Evolutionary conservation across 139 green algal genomes (phyloP), one percentile per base, ranked within the genome.

Genomic region (Desmodesmus armatus): DNA sequence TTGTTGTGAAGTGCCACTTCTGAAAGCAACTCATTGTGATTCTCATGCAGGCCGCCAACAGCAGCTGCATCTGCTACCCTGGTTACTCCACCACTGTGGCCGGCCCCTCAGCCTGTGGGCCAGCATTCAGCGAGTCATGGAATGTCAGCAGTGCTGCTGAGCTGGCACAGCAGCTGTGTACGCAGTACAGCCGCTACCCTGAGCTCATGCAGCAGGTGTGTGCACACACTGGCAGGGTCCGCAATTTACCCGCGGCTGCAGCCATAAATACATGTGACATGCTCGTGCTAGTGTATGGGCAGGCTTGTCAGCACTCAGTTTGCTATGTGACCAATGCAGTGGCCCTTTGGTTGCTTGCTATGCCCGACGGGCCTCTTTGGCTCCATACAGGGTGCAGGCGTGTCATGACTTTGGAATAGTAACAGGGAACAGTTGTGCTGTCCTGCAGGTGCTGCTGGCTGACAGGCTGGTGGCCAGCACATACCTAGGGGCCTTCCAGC

Each of bases 401-500:
- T n/a, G n/a, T n/a, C n/a, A n/a, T n/a, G n/a, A n/a, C n/a, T n/a
- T n/a, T n/a, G n/a, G n/a, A n/a, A n/a, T n/a, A n/a, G n/a, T n/a
- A n/a, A n/a, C n/a, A n/a, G n/a, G n/a, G n/a, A 25, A 25, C 31
- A 6, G n/a, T 21, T 35, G 65, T 39, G 27, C 47, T 55, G 27
- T 4, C 6, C 31, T 62, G 19, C 63, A 78, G 65, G 66, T 66
- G 15, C 25, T 62, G 23, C 49, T 85, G 47, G 39, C 66, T 27
- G 66, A 85, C 49, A 44, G 29, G 17, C 31, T 78, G 44, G 80
- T 85, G 43, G n/a, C 29, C 44, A 65, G 65, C 33, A 63, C 79
- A 49, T 70, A 85, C 80, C 44, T 85, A 33, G 23, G 29, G n/a
- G 49, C 80, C n/a, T 79, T 85, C 80, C n/a, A 47, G n/a, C 19